Evolutionary conservation across 352 stramenopile species (phyloP), one percentile per base, ranked within the genome.

Genomic region (Phytopythium cucurbitacearum): DNA sequence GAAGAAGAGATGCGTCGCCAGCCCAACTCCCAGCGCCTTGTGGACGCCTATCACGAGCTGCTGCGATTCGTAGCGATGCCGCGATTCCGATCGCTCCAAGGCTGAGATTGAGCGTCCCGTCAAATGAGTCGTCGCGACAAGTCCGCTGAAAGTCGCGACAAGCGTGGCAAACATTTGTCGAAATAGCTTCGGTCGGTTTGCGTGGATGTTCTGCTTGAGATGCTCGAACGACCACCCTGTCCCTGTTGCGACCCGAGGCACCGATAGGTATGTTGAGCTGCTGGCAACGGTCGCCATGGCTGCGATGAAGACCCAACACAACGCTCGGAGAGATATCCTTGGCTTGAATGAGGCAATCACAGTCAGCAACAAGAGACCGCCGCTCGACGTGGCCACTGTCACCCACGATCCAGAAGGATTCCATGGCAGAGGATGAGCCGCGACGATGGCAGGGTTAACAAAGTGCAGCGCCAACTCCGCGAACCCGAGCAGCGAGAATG

Each of bases 401-500:
- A 70, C 34, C 59, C 67, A 76, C 11, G 70, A 79, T 0, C 61
- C 72, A 2, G 51, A 42, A 0, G 53, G 28, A 45, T 67, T 76
- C 72, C 72, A 83, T 5, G 72, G 69, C 35, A 83, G n/a, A 3
- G 40, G 37, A 3, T 21, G 40, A 2, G 34, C 6, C 0, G 34
- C 5, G 3, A 16, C 36, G n/a, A 51, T 55, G 1, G 59, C 15
- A 3, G 51, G 39, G 36, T 64, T 61, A 3, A 40, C 44, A 1
- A 76, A 75, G 50, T 73, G 74, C 53, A 78, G 46, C 34, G 60
- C 67, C 40, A 84, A 69, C 48, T 84, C 73, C 6, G 67, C 64
- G 56, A 84, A 77, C 4, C 67, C 70, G 10, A 84, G 54, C 35
- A 80, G 44, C 36, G 80, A 79, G 56, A 73, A 84, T n/a, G 68